Base-by-base conservation (phyloP, 192 early-diverging fungal genomes). In the Rhizoclosmatium sp. region DNA sequence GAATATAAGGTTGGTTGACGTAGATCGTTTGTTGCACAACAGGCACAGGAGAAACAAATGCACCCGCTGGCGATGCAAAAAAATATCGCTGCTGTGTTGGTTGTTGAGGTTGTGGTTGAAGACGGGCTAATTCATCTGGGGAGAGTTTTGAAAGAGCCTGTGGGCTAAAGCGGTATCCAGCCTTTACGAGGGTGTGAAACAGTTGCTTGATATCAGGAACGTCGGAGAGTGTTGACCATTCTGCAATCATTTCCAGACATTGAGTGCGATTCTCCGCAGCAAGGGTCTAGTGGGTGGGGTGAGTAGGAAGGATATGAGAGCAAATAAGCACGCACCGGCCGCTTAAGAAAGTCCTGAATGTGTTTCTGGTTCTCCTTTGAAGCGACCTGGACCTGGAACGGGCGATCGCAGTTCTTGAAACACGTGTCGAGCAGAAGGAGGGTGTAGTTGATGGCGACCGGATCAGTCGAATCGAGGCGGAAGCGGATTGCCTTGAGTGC, bases 371-470 rank as follows among this genome's bases (percentile, higher is more conserved):
- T 75, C 9, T 75, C 73, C 39, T 51, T 75, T 10, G 59, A 19
- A 9, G 51, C 64, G 23, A 80, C 65, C 46, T 80, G 61, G 5
- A 45, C 47, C 1, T 31, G 21, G 56, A 80, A 80, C 16, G 40
- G 10, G n/a, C n/a, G n/a, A 16, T 59, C 79, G 49, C 79, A 80
- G 79, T 69, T 80, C 42, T 75, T 60, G 51, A 65, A 73, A 42
- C 72, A 69, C 23, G 65, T 42, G 68, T 80, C 66, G n/a, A 80
- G 65, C 19, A 48, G n/a, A n/a, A 62, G 45, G n/a, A 80, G 54
- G 0, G 71, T 69, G 72, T 75, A 80, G 47, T 74, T 75, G 4
- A 80, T 45, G 41, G 44, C 79, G 44, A 80, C 78, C 62, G 71
- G 73, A 75, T 64, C 60, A 16, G 19, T 31, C 2, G 4, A 9